phyloP scores from a whole-genome alignment of 1,284 basidiomycete species.

The Pyrrhoderma noxium region DNA sequence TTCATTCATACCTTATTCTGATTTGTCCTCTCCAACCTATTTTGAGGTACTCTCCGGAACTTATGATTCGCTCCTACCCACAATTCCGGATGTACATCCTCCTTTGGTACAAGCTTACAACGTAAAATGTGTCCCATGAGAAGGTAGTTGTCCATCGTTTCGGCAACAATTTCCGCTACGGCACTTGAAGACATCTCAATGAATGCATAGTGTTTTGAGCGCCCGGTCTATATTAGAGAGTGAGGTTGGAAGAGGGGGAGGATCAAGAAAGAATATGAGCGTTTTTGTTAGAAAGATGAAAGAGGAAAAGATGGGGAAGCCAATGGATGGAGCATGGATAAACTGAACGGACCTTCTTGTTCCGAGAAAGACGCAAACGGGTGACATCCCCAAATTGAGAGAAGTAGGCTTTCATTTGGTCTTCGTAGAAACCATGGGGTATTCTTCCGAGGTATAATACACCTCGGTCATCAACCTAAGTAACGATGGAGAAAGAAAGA shows the following conservation, averaged over 20 bases:
- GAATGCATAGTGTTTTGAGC: constrained; percentile 95
- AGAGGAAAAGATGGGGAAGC: constrained; percentile 13
- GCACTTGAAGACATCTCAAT: constrained; percentile 88
- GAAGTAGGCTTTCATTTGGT: constrained; percentile 89
- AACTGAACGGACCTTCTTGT: constrained; percentile 92
- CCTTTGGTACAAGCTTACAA: constrained; percentile 82
- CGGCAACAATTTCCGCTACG: constrained; percentile 92
- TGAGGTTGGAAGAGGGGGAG: background rate
- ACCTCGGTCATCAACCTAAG: constrained; percentile 67
- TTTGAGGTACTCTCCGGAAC: constrained; percentile 73
- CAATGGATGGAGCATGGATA: too few relatives aligned
- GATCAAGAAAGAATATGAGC: background rate
- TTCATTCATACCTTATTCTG: constrained; percentile 71
- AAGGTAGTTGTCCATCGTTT: constrained; percentile 99
- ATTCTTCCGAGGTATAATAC: constrained; percentile 87
- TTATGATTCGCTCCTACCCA: constrained; percentile 98
- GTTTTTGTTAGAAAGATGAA: background rate
- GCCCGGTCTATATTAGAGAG: constrained; percentile 63
- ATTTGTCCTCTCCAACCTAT: constrained; percentile 62
- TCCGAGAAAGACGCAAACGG: constrained; percentile 84
- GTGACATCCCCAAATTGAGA: constrained; percentile 91
- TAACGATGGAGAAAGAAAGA: constrained; percentile 10
- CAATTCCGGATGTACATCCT: constrained; percentile 85
- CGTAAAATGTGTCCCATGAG: constrained; percentile 89
- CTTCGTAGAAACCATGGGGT: constrained; percentile 97